Base-by-base conservation (phyloP, 176 grass and related monocot genomes). In the Triticum monococcum region DNA sequence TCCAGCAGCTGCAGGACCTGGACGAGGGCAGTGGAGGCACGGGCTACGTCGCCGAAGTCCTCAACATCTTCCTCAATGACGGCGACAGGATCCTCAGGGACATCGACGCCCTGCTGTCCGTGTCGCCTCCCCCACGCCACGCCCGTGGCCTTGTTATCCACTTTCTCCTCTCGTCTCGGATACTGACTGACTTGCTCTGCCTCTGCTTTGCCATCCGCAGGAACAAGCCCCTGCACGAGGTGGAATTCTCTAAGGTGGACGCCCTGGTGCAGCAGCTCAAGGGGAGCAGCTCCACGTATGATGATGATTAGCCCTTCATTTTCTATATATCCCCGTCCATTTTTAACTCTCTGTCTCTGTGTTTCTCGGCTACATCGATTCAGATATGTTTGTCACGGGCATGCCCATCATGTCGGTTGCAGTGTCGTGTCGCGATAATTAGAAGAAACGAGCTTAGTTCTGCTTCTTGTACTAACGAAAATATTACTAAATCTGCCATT, bases 231-330 rank as follows among this genome's bases (percentile, higher is more conserved):
- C 43, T 46, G 11, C 43, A 20, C 41, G 41, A 64, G 52, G 91
- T 93, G 82, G 89, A 98, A 73, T 98, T 90, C 12, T 48, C 56
- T 25, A 95, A 93, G 85, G 83, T 98, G 84, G 89, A 93, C 56
- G 95, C 76, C 50, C 77, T 82, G 41, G 95, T 95, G 79, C 95
- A 98, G 60, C 95, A 98, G 67, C 87, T 98, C 23, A 98, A 93
- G 78, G 95, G 92, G 60, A 95, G 95, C 87, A 98, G 93, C 91
- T 88, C 89, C 30, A 98, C 92, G 93, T 98, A 52, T 52, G 48
- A 52, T 52, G 54, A 57, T 20, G 54, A 81, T 25, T 56, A 25
- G 12, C 31, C 35, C 36, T 40, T 59, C 37, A 56, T 22, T 75
- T 8, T 3, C 23, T 9, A 46, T 83, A 1, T 40, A 40, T 40